Base-by-base conservation (phyloP, 768 basidiomycete genomes). In the Serendipita sp. region DNA sequence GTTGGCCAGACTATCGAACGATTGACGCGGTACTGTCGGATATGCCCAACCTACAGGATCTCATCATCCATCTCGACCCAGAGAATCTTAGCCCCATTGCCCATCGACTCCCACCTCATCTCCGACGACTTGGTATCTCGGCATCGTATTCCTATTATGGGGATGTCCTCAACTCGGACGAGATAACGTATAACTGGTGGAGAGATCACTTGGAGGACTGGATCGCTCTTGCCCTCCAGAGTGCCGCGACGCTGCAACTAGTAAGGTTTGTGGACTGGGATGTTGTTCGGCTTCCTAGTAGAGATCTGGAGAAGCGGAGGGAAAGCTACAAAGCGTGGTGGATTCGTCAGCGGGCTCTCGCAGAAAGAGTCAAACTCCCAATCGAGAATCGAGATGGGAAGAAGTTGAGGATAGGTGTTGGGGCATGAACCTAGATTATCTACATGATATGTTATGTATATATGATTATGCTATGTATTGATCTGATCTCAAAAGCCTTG, bases 141-240 rank as follows among this genome's bases (percentile, higher is more conserved):
- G 18, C 16, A 30, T 16, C 24, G 16, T 51, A 51, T 51, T 51
- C 48, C 8, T 41, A 4, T 41, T 3, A 51, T 32, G 24, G 16
- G 34, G 7, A 35, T 5, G 56, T 60, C 10, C 35, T 60, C 28
- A 7, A 35, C 4, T 4, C 24, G 10, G 56, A 60, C 28, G 56
- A 30, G n/a, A 35, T n/a, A n/a, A 60, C 56, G 18, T 60, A 8
- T 60, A n/a, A 16, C 8, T 60, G 56, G 56, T 60, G 18, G 24
- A 16, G 24, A 28, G 56, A 60, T 60, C 56, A 60, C n/a, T 35
- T 60, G 16, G 56, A 60, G 35, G 56, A 60, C 28, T 60, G 56
- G 56, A 8, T 60, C 16, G 28, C 56, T n/a, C 24, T 60, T 16
- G 56, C 56, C 8, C 18, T 60, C 16, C 3, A 16, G 16, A 37